Conservation (phyloP, 1,139 yeast species). For the Blastobotrys indianensis region DNA sequence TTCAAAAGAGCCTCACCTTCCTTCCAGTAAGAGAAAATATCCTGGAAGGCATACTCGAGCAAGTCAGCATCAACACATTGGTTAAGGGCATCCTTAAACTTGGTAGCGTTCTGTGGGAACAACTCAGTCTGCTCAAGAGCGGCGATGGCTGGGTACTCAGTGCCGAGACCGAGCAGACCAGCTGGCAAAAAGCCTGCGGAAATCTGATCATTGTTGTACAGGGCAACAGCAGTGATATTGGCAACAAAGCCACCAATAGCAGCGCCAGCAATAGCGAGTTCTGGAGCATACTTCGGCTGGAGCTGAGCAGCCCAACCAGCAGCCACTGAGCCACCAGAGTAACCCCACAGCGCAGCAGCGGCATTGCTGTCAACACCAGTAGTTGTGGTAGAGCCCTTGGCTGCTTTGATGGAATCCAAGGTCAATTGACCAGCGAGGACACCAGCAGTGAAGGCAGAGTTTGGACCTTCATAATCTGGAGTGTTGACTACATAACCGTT, state of each 20-base stretch:
- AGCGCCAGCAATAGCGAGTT: constrained; percentile 24
- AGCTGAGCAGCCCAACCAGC: constrained; percentile 33
- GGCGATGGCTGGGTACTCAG: constrained; percentile 25
- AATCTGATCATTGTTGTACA: constrained; percentile 17
- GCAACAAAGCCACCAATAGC: constrained; percentile 27
- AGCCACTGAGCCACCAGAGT: constrained; percentile 30
- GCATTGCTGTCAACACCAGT: constrained; percentile 18
- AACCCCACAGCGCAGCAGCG: constrained; percentile 26
- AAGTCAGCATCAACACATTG: constrained; percentile 19
- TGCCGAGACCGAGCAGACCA: constrained; percentile 27
- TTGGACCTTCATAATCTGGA: constrained; percentile 30
- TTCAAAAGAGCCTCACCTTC: constrained; percentile 18
- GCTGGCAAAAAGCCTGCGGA: constrained; percentile 26
- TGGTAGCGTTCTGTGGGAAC: constrained; percentile 12
- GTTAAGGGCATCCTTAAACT: constrained; percentile 14
- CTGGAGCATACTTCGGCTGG: constrained; percentile 28
- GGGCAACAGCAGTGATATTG: constrained; percentile 18
- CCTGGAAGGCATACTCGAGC: constrained; percentile 15
- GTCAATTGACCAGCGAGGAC: constrained; percentile 24
- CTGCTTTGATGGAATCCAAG: constrained; percentile 27
- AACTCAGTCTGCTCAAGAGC: constrained; percentile 13
- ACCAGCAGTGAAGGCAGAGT: constrained; percentile 23
- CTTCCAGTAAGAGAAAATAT: constrained; percentile 20
- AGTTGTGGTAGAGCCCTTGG: constrained; percentile 9
- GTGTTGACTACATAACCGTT: constrained; percentile 18